phyloP scores from a whole-genome alignment of 177 flowering plant species.

The Vitis hybrid region DNA sequence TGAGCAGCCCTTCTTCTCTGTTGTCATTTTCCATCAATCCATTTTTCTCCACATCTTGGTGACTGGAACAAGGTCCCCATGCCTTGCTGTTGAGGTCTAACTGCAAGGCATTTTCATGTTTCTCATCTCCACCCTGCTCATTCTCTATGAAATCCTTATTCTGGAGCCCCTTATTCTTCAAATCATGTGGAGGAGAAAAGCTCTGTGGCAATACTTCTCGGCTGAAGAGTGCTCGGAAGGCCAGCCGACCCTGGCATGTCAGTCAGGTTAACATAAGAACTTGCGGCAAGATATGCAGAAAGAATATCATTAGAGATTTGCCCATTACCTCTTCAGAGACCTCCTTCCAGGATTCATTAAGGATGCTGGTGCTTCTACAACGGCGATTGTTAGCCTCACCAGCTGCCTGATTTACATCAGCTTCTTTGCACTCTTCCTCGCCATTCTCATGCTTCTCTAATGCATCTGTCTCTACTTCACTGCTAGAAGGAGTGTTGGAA shows the following conservation, averaged over 20 bases:
- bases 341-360: slow-evolving; percentile 81
- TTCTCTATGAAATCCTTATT: slow-evolving; percentile 17
- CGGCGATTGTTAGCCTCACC: slow-evolving; percentile 55
- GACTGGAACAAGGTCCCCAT: slow-evolving; percentile 19
- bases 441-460: slow-evolving; percentile 52
- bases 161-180: slow-evolving; percentile 25
- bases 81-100: slow-evolving; percentile 47
- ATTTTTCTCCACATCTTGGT: slow-evolving; percentile 21
- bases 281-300: slow-evolving; percentile 5
- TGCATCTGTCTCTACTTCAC: slow-evolving; percentile 76
- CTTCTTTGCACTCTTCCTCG: slow-evolving; percentile 48
- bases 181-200: slow-evolving; percentile 70
- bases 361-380: slow-evolving; percentile 41
- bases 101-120: slow-evolving; percentile 23
- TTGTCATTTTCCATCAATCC: slow-evolving; percentile 8
- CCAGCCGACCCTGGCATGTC: slow-evolving; percentile 75
- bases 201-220: slow-evolving; percentile 85
- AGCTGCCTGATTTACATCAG: slow-evolving; percentile 37
- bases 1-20: slow-evolving; percentile 32
- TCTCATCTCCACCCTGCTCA: slow-evolving; percentile 20
- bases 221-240: slow-evolving; percentile 83
- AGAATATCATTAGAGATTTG: neutral
- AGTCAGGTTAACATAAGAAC: slow-evolving; percentile 6
- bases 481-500: slow-evolving; percentile 91
- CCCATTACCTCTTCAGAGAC: slow-evolving; percentile 86